Evolutionary conservation across 116 monocot species (phyloP).

Genomic region (Iris pallida): DNA sequence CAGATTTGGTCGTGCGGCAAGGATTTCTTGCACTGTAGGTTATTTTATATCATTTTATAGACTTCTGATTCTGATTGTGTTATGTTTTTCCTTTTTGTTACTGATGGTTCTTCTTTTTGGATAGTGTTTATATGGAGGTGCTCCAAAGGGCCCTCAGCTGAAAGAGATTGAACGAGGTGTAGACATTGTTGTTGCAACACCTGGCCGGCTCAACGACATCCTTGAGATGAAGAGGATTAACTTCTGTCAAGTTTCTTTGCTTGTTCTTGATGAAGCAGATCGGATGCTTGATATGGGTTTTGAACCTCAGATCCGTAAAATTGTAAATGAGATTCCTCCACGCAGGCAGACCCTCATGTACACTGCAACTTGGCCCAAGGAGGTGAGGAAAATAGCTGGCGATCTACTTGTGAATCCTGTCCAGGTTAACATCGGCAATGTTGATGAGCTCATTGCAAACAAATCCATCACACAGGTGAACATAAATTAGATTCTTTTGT

Average conservation of each 20-base stretch:
- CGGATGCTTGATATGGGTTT: slow-evolving; percentile 20
- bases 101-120: neutral
- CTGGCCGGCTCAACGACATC: slow-evolving; percentile 16
- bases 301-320: slow-evolving; percentile 13
- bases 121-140: slow-evolving; percentile 20
- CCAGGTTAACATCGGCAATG: slow-evolving; percentile 16
- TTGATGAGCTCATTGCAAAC: slow-evolving; percentile 11
- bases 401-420: slow-evolving; percentile 17
- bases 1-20: slow-evolving; percentile 15
- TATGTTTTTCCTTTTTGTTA: neutral
- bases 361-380: slow-evolving; percentile 22
- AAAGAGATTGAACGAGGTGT: slow-evolving; percentile 15
- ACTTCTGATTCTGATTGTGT: neutral
- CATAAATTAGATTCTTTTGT: slow-evolving; percentile 9
- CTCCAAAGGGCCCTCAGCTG: slow-evolving; percentile 12
- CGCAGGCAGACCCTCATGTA: slow-evolving; percentile 18
- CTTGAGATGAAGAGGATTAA: slow-evolving; percentile 19
- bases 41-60: neutral
- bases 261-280: slow-evolving; percentile 19
- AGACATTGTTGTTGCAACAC: slow-evolving; percentile 16
- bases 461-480: slow-evolving; percentile 18
- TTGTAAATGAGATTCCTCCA: slow-evolving; percentile 18
- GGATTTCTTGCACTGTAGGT: slow-evolving; percentile 21
- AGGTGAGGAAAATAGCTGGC: slow-evolving; percentile 16
- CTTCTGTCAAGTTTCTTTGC: slow-evolving; percentile 14